Conservation (phyloP, 164 flowering plant species). For the Taxillus chinensis region DNA sequence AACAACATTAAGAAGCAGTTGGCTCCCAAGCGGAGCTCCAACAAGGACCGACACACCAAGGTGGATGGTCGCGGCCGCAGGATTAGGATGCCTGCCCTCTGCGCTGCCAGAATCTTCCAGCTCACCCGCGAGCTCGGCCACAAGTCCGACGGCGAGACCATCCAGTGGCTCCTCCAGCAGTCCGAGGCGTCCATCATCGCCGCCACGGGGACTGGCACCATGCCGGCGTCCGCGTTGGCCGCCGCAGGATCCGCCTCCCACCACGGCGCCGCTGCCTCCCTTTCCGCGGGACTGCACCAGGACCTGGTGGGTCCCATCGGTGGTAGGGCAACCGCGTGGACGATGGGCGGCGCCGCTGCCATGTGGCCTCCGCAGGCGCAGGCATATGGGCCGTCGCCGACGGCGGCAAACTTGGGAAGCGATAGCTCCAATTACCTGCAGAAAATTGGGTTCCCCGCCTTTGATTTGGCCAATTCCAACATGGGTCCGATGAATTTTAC, state of each 20-base stretch:
- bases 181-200: constrained; percentile 20
- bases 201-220: constrained; percentile 23
- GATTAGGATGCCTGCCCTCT: constrained; percentile 20
- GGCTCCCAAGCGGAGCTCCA: constrained; percentile 4
- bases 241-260: constrained; percentile 1
- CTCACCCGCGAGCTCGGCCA: constrained; percentile 20
- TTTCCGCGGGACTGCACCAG: neutral
- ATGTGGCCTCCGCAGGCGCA: neutral
- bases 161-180: constrained; percentile 12
- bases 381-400: neutral
- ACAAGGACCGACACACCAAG: constrained; percentile 7
- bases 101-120: constrained; percentile 24
- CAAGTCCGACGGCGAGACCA: constrained; percentile 16
- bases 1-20: neutral
- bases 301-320: neutral
- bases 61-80: constrained; percentile 24
- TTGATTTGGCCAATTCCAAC: neutral
- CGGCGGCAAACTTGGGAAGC: neutral
- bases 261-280: neutral
- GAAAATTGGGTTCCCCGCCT: neutral
- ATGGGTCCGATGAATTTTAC: constrained; percentile 1
- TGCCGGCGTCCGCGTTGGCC: constrained; percentile 12
- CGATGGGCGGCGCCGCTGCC: neutral
- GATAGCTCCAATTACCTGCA: neutral
- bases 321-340: neutral